Base-by-base conservation (phyloP, 2,329 filamentous ascomycete species). In the Cercospora beticola region DNA sequence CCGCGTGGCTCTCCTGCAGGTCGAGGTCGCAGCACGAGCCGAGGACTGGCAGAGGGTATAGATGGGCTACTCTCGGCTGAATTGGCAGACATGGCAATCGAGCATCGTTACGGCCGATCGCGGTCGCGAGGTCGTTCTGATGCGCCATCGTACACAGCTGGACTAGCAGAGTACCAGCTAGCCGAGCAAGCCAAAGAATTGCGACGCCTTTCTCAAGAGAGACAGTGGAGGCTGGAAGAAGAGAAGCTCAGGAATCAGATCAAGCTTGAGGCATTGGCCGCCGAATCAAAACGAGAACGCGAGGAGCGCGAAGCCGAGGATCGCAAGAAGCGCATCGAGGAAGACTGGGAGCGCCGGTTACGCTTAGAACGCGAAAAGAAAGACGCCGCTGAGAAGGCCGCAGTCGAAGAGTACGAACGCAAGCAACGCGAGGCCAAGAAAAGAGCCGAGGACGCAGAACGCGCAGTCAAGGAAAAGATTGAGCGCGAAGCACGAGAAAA, bases 271-370 rank as follows among this genome's bases (percentile, higher is more conserved):
- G 67, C 72, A 43, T 58, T 77, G 59, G 76, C 77, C 40, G 79
- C 77, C 1, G 78, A 78, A 40, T 78, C 80, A 62, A 79, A 78
- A 63, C 77, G 78, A 66, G 74, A 77, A 46, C 74, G 77, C 26
- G 76, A 78, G 0, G 77, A 78, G 43, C 78, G 80, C 64, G 78
- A 78, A 64, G 78, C 78, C 64, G 74, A 77, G 59, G 74, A 77
- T 31, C 76, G 78, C 21, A 68, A 73, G 28, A 78, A 82, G 62
- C 78, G 78, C 52, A 72, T 82, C 6, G 73, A 80, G 10, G 75
- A 79, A 62, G 78, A 82, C 60, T 75, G 82, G 30, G 76, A 79
- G 64, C 76, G 79, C 1, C 80, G 82, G 67, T 77, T 82, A 63
- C 78, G 80, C 64, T 67, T 73, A 58, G 72, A 77, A 1, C 78